Evolutionary conservation across 129 eudicot species (phyloP), one percentile per base, ranked within the genome.

Genomic region (Saposhnikovia divaricata): DNA sequence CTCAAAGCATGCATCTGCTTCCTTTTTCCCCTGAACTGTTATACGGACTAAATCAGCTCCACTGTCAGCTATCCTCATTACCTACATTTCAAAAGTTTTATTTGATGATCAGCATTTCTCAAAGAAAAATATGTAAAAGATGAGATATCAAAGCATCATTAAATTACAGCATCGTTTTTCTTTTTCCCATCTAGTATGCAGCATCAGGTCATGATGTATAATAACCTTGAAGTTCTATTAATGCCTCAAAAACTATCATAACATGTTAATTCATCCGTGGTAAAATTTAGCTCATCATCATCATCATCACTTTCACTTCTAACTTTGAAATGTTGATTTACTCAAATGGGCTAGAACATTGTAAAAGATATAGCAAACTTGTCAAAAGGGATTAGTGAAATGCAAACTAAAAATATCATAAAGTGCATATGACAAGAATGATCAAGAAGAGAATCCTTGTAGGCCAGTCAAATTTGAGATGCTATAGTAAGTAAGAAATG

Each of bases 41-140:
- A 94, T 94, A 28, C 98, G 86, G 78, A 94, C 98, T 70, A 94
- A 53, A 85, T 94, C 98, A 69, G 98, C 98, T 85, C 98, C 98
- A 78, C 82, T 87, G 84, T 94, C 98, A 78, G 98, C 96, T 79
- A 94, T 94, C 86, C 86, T 86, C 98, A 94, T 94, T 18, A 94
- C 98, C 98, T 94, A 85, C 83, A 79, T 23, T 74, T n/a, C 78
- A 66, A 81, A 53, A 81, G 34, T 50, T 78, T 72, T 59, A 74
- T 44, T 72, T 40, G 23, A 80, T 78, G 47, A 23, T 40, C 80
- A 87, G 81, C 75, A 71, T 19, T 71, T 15, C n/a, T 43, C 55
- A 19, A n/a, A 4, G 12, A 43, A 23, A 42, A 44, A 8, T 40
- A 13, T 43, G 38, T 73, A 38, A 40, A 40, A 40, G 2, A 28